Evolutionary conservation across 2,329 filamentous ascomycete species (phyloP).

Genomic region (Ophiostoma sp.): DNA sequence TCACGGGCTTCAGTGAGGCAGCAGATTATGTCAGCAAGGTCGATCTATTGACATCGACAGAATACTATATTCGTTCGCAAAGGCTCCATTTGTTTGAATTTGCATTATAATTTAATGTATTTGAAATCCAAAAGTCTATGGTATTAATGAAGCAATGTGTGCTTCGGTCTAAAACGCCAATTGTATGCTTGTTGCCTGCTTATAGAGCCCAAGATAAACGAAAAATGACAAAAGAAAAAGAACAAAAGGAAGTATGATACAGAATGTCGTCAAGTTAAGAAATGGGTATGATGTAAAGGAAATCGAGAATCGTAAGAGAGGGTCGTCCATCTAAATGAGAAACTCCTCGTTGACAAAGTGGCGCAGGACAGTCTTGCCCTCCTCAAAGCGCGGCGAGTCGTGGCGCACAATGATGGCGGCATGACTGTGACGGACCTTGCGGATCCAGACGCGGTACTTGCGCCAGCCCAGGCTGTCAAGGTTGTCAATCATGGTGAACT

Average conservation of each 20-base stretch:
- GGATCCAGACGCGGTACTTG: conserved; percentile 72
- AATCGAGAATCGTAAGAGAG: neutral
- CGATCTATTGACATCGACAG: neutral
- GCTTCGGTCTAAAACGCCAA: neutral
- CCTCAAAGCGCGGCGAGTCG: conserved; percentile 65
- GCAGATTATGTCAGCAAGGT: neutral
- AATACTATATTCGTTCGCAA: neutral
- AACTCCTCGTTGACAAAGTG: conserved; percentile 84
- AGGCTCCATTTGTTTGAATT: neutral
- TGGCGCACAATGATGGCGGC: conserved; percentile 85
- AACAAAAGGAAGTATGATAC: neutral
- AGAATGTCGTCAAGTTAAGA: neutral
- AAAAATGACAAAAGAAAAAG: neutral
- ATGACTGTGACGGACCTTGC: conserved; percentile 76
- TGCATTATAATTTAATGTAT: neutral
- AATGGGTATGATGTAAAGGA: neutral
- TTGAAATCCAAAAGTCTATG: conserved; percentile 7
- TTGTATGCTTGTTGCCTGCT: neutral
- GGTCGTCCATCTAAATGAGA: conserved; percentile 46
- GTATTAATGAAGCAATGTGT: neutral
- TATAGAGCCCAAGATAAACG: neutral
- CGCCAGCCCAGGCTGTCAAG: conserved; percentile 67
- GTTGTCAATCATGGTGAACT: conserved; percentile 81
- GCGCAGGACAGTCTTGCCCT: conserved; percentile 73
- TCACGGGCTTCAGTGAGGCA: neutral